Evolutionary conservation across 2,329 filamentous ascomycete species (phyloP).

Genomic region (Alternaria sp.): DNA sequence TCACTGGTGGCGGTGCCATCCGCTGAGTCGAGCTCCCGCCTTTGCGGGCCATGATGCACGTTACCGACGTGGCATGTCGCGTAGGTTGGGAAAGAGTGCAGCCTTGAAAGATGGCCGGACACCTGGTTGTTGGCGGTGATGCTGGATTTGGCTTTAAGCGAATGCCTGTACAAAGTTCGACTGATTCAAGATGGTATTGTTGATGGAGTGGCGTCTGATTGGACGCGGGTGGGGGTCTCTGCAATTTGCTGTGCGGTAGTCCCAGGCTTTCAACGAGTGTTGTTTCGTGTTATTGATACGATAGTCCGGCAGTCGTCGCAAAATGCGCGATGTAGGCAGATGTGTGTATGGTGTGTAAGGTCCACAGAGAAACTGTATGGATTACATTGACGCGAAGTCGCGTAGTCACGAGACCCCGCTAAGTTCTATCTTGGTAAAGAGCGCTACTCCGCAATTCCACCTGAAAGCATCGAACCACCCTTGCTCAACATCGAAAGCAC

Average conservation of each 20-base stretch:
- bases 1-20: slow-evolving; percentile 29
- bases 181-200: background rate
- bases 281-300: background rate
- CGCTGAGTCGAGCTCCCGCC: slow-evolving; percentile 45
- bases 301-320: background rate
- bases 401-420: slow-evolving; percentile 36
- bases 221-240: slow-evolving; percentile 1
- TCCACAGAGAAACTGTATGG: slow-evolving; percentile 4
- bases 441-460: slow-evolving; percentile 16
- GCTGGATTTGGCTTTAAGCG: background rate
- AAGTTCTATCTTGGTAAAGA: slow-evolving; percentile 26
- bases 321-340: background rate
- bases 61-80: slow-evolving; percentile 39
- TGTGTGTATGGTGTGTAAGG: background rate
- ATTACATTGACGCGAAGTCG: slow-evolving; percentile 27
- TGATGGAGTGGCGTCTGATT: slow-evolving; percentile 13
- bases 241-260: slow-evolving; percentile 1
- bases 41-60: slow-evolving; percentile 53
- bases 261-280: background rate
- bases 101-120: background rate
- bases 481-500: background rate
- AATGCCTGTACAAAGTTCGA: background rate
- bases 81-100: background rate
- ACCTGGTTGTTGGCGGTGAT: background rate
- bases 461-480: slow-evolving; percentile 14